Conservation (phyloP, 768 basidiomycete species). For the Tricholoma sp. region DNA sequence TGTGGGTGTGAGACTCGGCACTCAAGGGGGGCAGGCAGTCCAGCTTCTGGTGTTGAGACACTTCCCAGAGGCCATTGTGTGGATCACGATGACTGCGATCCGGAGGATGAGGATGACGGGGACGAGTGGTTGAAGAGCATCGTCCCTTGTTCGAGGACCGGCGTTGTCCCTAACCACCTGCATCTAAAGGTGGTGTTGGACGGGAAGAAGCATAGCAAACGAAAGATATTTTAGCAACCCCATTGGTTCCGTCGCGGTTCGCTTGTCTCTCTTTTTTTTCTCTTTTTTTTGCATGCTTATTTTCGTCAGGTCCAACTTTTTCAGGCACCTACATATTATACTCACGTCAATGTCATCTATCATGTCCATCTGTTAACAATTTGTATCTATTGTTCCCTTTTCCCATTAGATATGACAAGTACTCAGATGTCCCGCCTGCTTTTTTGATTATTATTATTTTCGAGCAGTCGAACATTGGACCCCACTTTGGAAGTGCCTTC, state of each 20-base stretch:
- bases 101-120: constrained; percentile 70
- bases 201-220: constrained; percentile 70
- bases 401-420: constrained; percentile 7
- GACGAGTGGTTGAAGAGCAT: constrained; percentile 87
- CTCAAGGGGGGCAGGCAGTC: background rate
- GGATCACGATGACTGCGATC: constrained; percentile 61
- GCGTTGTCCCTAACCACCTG: constrained; percentile 46
- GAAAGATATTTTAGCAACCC: constrained; percentile 59
- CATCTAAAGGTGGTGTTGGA: constrained; percentile 74
- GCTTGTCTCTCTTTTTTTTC: constrained; percentile 4
- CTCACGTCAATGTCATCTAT: background rate
- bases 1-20: constrained; percentile 60
- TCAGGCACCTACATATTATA: background rate
- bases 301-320: background rate
- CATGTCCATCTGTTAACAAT: constrained; percentile 1
- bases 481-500: background rate
- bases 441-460: constrained; percentile 2
- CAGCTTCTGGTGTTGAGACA: constrained; percentile 21
- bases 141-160: constrained; percentile 53
- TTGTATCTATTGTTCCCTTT: constrained; percentile 4
- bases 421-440: constrained; percentile 1
- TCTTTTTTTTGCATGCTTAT: constrained; percentile 1
- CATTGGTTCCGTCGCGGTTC: background rate
- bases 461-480: background rate
- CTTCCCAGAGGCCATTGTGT: constrained; percentile 45